Percentiles rank a stretch among this genome's conserved stretches.
Evolutionary conservation across 1,284 basidiomycete genomes (phyloP).

Genomic region (Ustilago nuda): DNA sequence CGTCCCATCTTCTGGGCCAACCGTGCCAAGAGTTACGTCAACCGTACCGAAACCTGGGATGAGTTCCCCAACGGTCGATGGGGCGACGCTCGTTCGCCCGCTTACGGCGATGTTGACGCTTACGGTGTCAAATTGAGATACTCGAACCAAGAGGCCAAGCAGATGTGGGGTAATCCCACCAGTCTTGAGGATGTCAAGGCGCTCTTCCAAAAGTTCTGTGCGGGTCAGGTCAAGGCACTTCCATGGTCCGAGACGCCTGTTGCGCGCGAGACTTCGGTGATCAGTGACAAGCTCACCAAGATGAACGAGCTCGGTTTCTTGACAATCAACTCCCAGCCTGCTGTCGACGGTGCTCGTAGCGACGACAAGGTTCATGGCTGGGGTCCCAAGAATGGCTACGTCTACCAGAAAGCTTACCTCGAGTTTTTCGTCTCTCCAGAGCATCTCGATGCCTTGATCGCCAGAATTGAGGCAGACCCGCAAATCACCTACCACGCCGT

Average conservation of each 20-base stretch:
- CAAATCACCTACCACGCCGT: constrained; percentile 97
- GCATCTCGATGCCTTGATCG: constrained; percentile 80
- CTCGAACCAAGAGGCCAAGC: constrained; percentile 80
- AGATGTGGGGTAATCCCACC: constrained; percentile 53
- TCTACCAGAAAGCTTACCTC: constrained; percentile 83
- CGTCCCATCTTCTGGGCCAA: constrained; percentile 70
- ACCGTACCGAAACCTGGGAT: constrained; percentile 78
- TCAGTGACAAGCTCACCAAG: constrained; percentile 81
- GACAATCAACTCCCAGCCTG: constrained; percentile 98
- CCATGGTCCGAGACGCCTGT: constrained; percentile 96
- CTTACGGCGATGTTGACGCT: constrained; percentile 96
- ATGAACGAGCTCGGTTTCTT: constrained; percentile 89
- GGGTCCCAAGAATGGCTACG: constrained; percentile 71
- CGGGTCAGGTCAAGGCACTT: constrained; percentile 74
- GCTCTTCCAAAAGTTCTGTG: constrained; percentile 70
- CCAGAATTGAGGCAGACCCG: constrained; percentile 86
- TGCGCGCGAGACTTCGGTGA: constrained; percentile 85
- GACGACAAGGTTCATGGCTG: constrained; percentile 75
- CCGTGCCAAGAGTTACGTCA: constrained; percentile 65
- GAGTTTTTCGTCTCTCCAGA: constrained; percentile 91
- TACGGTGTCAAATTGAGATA: constrained; percentile 76
- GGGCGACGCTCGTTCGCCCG: constrained; percentile 94
- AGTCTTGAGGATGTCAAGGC: constrained; percentile 62
- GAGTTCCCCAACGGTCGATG: constrained; percentile 99
- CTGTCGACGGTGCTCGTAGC: constrained; percentile 83